A percentile compares a stretch with the other conserved stretches of the same genome.
These are phyloP conservation scores for Heritiera fomes DNA, from an alignment of 345 rosid genomes.

Conservation along the genomic window DNA sequence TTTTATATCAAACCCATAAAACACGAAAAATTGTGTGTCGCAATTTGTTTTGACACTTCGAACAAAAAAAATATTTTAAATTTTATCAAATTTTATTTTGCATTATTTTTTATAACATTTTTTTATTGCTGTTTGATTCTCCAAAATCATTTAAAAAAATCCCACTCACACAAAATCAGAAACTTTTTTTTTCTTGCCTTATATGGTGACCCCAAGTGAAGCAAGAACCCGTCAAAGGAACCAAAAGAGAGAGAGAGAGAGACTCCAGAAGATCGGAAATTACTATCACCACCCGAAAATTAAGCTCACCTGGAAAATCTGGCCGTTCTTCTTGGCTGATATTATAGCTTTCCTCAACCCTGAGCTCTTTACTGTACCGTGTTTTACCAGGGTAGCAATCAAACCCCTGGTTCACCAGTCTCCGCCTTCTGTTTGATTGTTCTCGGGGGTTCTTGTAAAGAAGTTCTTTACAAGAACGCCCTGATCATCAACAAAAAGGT, in stretches of 20 bases:
- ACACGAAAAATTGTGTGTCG: too few relatives aligned
- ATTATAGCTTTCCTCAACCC: neutral
- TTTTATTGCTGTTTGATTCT: neutral
- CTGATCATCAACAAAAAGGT: neutral
- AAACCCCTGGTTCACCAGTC: constrained; percentile 1
- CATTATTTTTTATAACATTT: too few relatives aligned
- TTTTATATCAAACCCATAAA: too few relatives aligned
- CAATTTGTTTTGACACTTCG: too few relatives aligned
- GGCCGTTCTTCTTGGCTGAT: neutral
- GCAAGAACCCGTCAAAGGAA: constrained; percentile 18
- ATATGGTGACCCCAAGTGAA: neutral
- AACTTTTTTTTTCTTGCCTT: neutral
- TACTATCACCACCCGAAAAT: neutral
- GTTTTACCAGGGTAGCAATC: neutral
- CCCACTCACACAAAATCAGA: neutral
- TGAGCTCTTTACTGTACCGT: neutral
- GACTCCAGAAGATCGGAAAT: neutral
- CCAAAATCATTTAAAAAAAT: neutral
- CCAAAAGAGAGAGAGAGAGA: neutral
- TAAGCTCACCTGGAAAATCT: neutral
- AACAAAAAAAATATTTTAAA: too few relatives aligned
- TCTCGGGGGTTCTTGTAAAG: neutral
- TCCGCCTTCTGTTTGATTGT: neutral
- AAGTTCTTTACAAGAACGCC: neutral
- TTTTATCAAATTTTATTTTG: neutral